Conservation (phyloP, 352 stramenopile species). For the Phytophthora parvispora region DNA sequence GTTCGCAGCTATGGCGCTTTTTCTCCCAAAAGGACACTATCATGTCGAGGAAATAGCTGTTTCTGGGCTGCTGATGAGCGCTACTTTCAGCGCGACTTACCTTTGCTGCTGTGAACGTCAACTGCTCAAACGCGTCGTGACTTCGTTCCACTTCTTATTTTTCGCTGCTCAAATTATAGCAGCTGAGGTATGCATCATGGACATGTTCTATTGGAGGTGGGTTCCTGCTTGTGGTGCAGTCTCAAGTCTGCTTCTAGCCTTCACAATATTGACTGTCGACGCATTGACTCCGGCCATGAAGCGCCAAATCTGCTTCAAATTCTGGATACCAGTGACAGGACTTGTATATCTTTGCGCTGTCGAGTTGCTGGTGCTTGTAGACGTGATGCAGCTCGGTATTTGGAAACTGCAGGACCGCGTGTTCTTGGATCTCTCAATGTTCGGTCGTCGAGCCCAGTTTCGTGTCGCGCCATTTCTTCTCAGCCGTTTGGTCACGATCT, state of each 20-base stretch:
- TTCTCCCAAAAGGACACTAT: background rate
- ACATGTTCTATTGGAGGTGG: conserved; percentile 16
- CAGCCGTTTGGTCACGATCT: conserved; percentile 15
- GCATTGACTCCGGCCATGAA: conserved; percentile 17
- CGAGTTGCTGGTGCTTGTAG: conserved; percentile 3
- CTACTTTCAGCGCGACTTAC: background rate
- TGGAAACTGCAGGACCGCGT: conserved; percentile 19
- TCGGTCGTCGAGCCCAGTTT: background rate
- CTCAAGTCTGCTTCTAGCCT: background rate
- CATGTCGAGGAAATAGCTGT: background rate
- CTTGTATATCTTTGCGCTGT: background rate
- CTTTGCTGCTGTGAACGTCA: conserved; percentile 16
- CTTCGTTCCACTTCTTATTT: conserved; percentile 2
- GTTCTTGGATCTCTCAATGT: conserved; percentile 6
- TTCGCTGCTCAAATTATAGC: background rate
- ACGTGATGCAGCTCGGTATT: background rate
- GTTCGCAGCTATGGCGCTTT: conserved; percentile 3
- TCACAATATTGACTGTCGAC: conserved; percentile 9
- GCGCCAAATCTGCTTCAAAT: conserved; percentile 6
- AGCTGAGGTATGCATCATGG: background rate
- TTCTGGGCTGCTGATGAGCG: background rate
- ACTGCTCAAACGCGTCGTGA: conserved; percentile 9
- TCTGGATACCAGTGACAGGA: background rate
- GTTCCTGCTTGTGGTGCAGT: background rate
- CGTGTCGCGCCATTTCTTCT: conserved; percentile 12